phyloP scores from a whole-genome alignment of 257 asterid genomes.

The Penstemon newberryi region DNA sequence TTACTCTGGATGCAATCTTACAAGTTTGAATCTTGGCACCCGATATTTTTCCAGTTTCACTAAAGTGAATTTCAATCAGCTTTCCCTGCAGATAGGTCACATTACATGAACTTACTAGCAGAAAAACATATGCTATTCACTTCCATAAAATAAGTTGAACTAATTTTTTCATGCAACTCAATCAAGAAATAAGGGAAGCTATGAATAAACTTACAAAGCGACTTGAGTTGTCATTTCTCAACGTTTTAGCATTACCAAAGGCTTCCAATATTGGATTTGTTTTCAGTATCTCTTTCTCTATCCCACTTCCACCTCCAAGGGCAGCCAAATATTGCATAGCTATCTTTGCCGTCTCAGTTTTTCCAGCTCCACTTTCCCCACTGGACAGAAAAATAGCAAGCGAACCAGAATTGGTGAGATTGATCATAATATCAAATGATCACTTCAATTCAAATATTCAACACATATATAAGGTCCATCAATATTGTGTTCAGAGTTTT shows the following conservation, averaged over 20 bases:
- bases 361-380: conserved; percentile 99
- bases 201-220: conserved; percentile 79
- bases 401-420: conserved; percentile 24
- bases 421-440: neutral
- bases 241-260: conserved; percentile 97
- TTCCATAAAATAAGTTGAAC: conserved; percentile 21
- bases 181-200: conserved; percentile 23
- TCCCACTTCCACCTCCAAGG: conserved; percentile 98
- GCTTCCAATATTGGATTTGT: conserved; percentile 98
- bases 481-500: neutral
- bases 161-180: conserved; percentile 18
- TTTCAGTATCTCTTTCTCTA: conserved; percentile 92
- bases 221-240: conserved; percentile 97
- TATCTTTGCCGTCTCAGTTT: conserved; percentile 98
- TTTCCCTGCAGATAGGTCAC: conserved; percentile 68
- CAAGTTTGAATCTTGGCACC: conserved; percentile 98
- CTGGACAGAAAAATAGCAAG: conserved; percentile 46
- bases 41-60: conserved; percentile 96
- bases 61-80: conserved; percentile 96
- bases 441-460: conserved; percentile 6
- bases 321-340: conserved; percentile 99
- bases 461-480: conserved; percentile 9
- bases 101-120: conserved; percentile 31
- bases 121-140: conserved; percentile 25
- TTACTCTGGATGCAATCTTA: conserved; percentile 45